Percentiles rank a stretch among this genome's conserved stretches.
Evolutionary conservation across 2,329 filamentous ascomycete species (phyloP).

Genomic region (Ceratocystis cubensis): DNA sequence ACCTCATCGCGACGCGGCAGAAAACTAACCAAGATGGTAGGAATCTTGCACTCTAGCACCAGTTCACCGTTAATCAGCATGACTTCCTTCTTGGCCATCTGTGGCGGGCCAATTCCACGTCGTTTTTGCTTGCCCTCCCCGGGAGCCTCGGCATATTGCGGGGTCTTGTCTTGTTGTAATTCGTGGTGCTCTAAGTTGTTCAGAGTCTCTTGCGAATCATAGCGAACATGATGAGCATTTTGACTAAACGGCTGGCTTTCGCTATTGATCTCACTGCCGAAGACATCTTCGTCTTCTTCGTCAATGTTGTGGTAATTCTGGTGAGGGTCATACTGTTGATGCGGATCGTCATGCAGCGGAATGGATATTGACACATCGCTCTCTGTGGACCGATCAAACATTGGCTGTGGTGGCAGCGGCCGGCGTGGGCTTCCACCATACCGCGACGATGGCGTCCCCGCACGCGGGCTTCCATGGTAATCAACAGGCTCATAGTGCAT

Average conservation of each 20-base stretch:
- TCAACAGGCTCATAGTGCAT: slow-evolving; percentile 75
- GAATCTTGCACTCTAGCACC: slow-evolving; percentile 96
- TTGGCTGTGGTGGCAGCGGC: slow-evolving; percentile 74
- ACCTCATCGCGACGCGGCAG: slow-evolving; percentile 81
- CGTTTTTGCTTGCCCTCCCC: slow-evolving; percentile 74
- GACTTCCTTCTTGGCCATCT: slow-evolving; percentile 88
- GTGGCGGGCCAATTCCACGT: slow-evolving; percentile 71
- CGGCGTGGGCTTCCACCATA: slow-evolving; percentile 81
- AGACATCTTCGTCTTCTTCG: slow-evolving; percentile 54
- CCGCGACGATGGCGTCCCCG: slow-evolving; percentile 77
- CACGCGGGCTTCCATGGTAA: slow-evolving; percentile 76
- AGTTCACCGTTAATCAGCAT: slow-evolving; percentile 94
- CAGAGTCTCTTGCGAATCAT: slow-evolving; percentile 43
- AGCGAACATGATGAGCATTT: slow-evolving; percentile 37
- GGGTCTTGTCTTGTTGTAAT: slow-evolving; percentile 33
- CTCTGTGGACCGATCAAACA: slow-evolving; percentile 46
- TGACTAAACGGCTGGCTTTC: slow-evolving; percentile 17
- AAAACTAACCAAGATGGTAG: slow-evolving; percentile 95
- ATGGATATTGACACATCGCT: slow-evolving; percentile 58
- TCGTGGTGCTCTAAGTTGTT: slow-evolving; percentile 33
- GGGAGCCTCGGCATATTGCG: slow-evolving; percentile 28
- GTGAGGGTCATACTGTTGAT: slow-evolving; percentile 36
- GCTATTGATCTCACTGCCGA: slow-evolving; percentile 43
- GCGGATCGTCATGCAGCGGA: slow-evolving; percentile 35
- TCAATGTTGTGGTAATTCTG: slow-evolving; percentile 23